A percentile compares a stretch with the other conserved stretches of the same genome.
Evolutionary conservation across 1,284 basidiomycete species (phyloP).

Genomic region (Cystobasidium pallidum): DNA sequence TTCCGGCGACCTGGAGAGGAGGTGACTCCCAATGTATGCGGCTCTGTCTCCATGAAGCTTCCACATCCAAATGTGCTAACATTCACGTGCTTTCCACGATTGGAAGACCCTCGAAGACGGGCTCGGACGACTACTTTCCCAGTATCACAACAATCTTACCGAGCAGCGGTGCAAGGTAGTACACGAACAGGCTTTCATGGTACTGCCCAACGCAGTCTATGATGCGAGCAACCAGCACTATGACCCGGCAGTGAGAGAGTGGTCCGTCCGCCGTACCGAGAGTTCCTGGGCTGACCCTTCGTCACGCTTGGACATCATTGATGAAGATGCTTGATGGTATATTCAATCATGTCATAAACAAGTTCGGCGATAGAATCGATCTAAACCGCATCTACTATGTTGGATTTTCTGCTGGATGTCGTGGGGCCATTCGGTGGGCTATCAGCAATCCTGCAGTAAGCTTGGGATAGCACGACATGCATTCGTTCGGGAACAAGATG

Average conservation of each 20-base stretch:
- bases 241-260: neutral
- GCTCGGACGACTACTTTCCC: neutral
- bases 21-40: neutral
- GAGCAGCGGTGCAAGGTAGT: neutral
- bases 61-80: neutral
- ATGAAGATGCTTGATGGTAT: neutral
- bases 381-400: neutral
- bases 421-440: neutral
- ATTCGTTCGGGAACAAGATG: too few relatives aligned
- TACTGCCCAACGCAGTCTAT: neutral
- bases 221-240: neutral
- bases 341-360: neutral
- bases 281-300: neutral
- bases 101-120: neutral
- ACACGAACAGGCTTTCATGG: neutral
- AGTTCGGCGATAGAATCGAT: neutral
- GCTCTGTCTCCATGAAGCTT: neutral
- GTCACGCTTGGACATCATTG: neutral
- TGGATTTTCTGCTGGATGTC: slow-evolving; percentile 1
- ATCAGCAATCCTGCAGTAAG: neutral
- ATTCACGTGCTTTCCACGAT: neutral
- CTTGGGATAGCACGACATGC: too few relatives aligned
- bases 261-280: neutral
- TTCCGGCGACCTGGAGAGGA: neutral
- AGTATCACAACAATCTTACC: neutral